Evolutionary conservation across 768 basidiomycete genomes (phyloP).

Genomic region (Tylopilus felleus): DNA sequence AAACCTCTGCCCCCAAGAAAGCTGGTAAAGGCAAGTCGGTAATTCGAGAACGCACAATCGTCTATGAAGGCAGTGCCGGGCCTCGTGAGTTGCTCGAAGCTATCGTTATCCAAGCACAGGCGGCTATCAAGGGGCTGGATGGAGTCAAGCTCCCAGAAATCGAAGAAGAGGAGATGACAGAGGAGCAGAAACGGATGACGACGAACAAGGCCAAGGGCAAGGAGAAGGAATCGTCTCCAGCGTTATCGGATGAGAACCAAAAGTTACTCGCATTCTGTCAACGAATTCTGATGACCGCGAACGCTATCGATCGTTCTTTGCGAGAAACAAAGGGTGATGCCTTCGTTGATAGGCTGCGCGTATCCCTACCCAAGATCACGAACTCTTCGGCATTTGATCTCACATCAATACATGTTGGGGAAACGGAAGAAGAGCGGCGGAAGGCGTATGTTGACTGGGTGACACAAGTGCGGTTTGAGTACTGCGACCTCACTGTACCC

Average conservation of each 20-base stretch:
- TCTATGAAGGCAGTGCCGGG: conserved; percentile 88
- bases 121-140: conserved; percentile 85
- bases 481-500: conserved; percentile 76
- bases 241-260: conserved; percentile 67
- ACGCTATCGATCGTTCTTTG: conserved; percentile 83
- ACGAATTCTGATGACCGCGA: conserved; percentile 78
- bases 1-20: conserved; percentile 58
- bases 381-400: conserved; percentile 47
- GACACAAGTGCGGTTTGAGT: conserved; percentile 76
- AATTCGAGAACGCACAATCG: conserved; percentile 75
- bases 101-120: conserved; percentile 89
- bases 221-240: conserved; percentile 40
- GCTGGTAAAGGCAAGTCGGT: conserved; percentile 41
- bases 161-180: conserved; percentile 66
- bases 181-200: conserved; percentile 88
- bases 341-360: conserved; percentile 77
- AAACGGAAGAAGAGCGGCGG: conserved; percentile 63
- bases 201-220: conserved; percentile 62
- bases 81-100: conserved; percentile 90
- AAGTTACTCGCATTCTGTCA: conserved; percentile 80
- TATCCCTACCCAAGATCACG: conserved; percentile 70
- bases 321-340: conserved; percentile 86
- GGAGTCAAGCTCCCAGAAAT: conserved; percentile 51
- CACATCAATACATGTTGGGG: conserved; percentile 36
- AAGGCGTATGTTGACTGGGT: conserved; percentile 86